A percentile compares a stretch with the other conserved stretches of the same genome.
Evolutionary conservation across 805 yeast species (phyloP).

Genomic region (Schizosaccharomyces lindneri): DNA sequence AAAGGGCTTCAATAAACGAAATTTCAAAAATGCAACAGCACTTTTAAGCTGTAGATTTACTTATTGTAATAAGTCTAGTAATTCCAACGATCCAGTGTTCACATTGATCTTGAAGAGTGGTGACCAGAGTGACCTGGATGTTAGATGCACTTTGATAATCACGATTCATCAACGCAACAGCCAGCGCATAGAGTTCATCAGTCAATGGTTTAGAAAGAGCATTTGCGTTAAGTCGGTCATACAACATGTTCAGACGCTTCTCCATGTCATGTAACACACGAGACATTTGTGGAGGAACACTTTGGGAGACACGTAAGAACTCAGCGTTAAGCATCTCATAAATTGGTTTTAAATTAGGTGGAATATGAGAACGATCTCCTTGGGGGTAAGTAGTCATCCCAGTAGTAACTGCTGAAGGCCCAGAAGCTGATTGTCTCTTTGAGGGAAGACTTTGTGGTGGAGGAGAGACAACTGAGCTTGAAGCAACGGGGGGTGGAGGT

Average conservation of each 20-base stretch:
- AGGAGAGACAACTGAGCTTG: too few species aligned
- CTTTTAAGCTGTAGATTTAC: not conserved
- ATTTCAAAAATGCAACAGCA: not conserved
- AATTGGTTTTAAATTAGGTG: slow-evolving; percentile 32
- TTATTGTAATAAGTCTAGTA: slow-evolving; percentile 35
- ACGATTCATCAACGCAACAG: slow-evolving; percentile 24
- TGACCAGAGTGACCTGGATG: slow-evolving; percentile 27
- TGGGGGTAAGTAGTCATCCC: slow-evolving; percentile 15
- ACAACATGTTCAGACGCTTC: slow-evolving; percentile 52
- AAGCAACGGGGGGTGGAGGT: too few species aligned
- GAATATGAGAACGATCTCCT: slow-evolving; percentile 47
- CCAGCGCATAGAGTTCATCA: slow-evolving; percentile 25
- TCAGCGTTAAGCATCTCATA: slow-evolving; percentile 29
- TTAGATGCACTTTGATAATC: slow-evolving; percentile 37
- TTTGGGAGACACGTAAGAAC: slow-evolving; percentile 39
- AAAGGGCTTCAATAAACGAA: too few species aligned
- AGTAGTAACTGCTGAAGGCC: slow-evolving; percentile 6
- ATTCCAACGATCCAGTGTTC: slow-evolving; percentile 89
- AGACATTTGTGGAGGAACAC: slow-evolving; percentile 31
- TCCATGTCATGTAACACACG: slow-evolving; percentile 62
- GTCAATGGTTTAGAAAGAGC: slow-evolving; percentile 29
- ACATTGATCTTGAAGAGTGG: slow-evolving; percentile 42
- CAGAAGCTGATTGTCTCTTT: slow-evolving; percentile 13
- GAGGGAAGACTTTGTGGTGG: not conserved
- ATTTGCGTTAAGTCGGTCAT: slow-evolving; percentile 50